A percentile compares a stretch with the other conserved stretches of the same genome.
Evolutionary conservation across 805 yeast species (phyloP).

Genomic region (Wickerhamomyces canadensis): DNA sequence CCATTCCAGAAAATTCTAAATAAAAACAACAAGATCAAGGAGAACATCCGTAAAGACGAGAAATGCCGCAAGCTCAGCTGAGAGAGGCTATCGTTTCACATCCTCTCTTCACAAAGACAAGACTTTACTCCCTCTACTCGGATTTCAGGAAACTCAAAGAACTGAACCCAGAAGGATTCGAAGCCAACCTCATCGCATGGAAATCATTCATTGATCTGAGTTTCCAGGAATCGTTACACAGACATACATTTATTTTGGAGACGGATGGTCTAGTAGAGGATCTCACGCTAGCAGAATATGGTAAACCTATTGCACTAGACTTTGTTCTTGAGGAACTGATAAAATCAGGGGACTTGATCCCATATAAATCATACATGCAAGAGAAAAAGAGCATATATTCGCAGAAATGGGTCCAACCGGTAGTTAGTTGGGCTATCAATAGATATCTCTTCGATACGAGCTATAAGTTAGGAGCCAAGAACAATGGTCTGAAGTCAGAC

Average conservation of each 20-base stretch:
- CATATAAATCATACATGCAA: conserved; percentile 18
- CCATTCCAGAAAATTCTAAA: too few relatives aligned
- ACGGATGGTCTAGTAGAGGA: conserved; percentile 23
- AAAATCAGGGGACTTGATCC: conserved; percentile 24
- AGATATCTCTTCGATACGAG: conserved; percentile 18
- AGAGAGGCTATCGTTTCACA: conserved; percentile 17
- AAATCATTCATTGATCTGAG: conserved; percentile 22
- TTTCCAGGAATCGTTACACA: conserved; percentile 9
- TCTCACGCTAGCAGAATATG: conserved; percentile 25
- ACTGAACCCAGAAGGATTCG: conserved; percentile 35
- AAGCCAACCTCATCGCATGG: conserved; percentile 36
- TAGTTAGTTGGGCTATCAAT: conserved; percentile 19
- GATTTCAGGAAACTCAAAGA: conserved; percentile 32
- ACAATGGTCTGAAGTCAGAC: conserved; percentile 13
- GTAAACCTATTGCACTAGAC: conserved; percentile 31
- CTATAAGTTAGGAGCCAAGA: conserved; percentile 15
- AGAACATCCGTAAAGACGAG: neutral
- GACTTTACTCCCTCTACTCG: conserved; percentile 33
- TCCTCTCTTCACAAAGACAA: conserved; percentile 27
- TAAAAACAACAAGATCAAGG: too few relatives aligned
- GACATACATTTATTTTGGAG: conserved; percentile 18
- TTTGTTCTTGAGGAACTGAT: conserved; percentile 29
- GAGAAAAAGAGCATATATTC: conserved; percentile 17
- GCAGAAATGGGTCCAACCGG: conserved; percentile 20
- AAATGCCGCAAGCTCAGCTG: conserved; percentile 4